A percentile compares a stretch with the other conserved stretches of the same genome.
These are phyloP conservation scores for Boletus sensibilis DNA, from an alignment of 768 basidiomycete genomes.

Conservation along the genomic window DNA sequence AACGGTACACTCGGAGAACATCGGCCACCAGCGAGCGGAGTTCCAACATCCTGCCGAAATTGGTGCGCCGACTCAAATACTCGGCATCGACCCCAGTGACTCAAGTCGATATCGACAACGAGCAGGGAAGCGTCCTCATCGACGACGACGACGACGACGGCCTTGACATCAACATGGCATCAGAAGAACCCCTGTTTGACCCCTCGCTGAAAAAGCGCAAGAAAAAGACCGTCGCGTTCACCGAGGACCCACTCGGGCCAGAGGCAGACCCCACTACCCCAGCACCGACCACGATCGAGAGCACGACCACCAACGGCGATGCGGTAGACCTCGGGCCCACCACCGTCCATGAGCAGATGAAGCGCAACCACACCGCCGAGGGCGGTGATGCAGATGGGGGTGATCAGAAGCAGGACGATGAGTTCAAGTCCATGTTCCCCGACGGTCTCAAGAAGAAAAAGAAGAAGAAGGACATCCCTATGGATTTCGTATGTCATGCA, in stretches of 20 bases:
- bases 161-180: constrained; percentile 41
- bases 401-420: constrained; percentile 64
- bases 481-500: constrained; percentile 61
- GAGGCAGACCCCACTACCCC: constrained; percentile 82
- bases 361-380: constrained; percentile 40
- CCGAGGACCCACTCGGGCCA: constrained; percentile 78
- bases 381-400: constrained; percentile 34
- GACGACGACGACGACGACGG: constrained; percentile 18
- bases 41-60: constrained; percentile 18
- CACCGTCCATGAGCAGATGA: constrained; percentile 77
- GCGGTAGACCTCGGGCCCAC: constrained; percentile 73
- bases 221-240: constrained; percentile 85
- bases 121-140: constrained; percentile 13
- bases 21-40: constrained; percentile 41
- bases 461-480: constrained; percentile 88
- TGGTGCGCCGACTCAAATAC: constrained; percentile 22
- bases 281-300: constrained; percentile 70
- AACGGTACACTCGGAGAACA: constrained; percentile 26
- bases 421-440: constrained; percentile 76
- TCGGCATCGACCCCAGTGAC: constrained; percentile 26
- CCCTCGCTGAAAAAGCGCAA: constrained; percentile 84
- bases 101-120: constrained; percentile 4
- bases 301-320: constrained; percentile 66
- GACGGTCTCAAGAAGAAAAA: constrained; percentile 90
- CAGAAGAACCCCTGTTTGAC: constrained; percentile 79